These are phyloP conservation scores for Colletotrichum coccodes DNA, from an alignment of 2,329 filamentous ascomycete genomes.

Conservation along the genomic window DNA sequence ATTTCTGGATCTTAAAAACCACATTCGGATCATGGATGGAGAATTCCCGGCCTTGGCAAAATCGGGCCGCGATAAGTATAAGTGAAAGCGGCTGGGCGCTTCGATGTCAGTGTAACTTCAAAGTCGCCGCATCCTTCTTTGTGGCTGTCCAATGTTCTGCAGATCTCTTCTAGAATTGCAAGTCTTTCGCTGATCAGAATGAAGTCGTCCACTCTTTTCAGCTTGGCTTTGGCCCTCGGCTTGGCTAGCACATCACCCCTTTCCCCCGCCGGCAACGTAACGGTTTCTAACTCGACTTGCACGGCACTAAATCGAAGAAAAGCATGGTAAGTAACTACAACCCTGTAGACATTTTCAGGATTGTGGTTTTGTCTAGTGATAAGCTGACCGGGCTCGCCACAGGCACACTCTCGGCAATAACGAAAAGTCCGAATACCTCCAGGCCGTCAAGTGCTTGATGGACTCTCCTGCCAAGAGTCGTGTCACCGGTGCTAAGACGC, in stretches of 20 bases:
- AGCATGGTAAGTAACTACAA: background rate
- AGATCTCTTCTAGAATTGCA: background rate
- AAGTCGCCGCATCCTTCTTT: too few relatives aligned
- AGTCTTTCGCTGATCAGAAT: conserved; percentile 9
- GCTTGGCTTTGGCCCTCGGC: background rate
- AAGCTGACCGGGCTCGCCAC: too few relatives aligned
- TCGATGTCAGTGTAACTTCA: too few relatives aligned
- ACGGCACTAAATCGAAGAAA: conserved; percentile 17
- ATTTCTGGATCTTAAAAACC: too few relatives aligned
- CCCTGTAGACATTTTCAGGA: background rate
- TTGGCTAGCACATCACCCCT: conserved; percentile 6
- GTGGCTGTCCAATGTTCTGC: too few relatives aligned
- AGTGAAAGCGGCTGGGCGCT: too few relatives aligned
- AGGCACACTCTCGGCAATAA: conserved; percentile 19
- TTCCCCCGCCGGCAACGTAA: background rate
- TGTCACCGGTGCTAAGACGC: conserved; percentile 5
- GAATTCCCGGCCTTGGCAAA: background rate
- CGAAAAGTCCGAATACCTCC: conserved; percentile 20
- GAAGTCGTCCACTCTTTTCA: conserved; percentile 19
- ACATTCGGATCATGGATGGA: background rate
- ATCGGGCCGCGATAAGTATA: background rate
- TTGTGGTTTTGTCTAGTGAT: too few relatives aligned
- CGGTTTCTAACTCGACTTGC: conserved; percentile 13
- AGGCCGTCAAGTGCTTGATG: conserved; percentile 24
- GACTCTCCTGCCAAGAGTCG: conserved; percentile 18